Conservation (phyloP, 352 stramenopile genomes). For the Pythium plurisporium region DNA sequence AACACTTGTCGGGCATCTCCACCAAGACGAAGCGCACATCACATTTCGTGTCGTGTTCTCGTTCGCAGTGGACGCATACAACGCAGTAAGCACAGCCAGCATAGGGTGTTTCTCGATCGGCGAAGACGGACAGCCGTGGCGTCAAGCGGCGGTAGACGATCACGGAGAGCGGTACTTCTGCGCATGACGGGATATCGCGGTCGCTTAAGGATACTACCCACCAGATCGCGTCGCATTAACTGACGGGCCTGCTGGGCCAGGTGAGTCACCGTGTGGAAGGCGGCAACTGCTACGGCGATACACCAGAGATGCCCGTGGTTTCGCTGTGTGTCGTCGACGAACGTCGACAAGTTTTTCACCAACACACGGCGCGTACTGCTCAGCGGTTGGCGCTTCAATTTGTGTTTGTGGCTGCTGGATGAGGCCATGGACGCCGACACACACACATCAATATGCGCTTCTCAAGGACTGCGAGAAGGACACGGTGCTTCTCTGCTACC, state of each 20-base stretch:
- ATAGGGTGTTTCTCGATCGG: conserved; percentile 10
- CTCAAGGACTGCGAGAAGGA: background rate
- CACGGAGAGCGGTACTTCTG: conserved; percentile 9
- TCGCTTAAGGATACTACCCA: too few relatives aligned
- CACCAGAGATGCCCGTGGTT: background rate
- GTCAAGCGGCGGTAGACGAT: background rate
- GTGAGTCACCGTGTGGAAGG: background rate
- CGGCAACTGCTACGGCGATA: conserved; percentile 11
- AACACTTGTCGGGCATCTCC: background rate
- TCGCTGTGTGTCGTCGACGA: conserved; percentile 13
- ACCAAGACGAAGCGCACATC: background rate
- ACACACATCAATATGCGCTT: background rate
- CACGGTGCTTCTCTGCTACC: conserved; percentile 1
- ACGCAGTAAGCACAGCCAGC: background rate
- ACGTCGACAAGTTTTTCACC: background rate
- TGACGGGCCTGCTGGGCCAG: background rate
- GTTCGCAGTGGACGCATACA: conserved; percentile 4
- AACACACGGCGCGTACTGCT: background rate
- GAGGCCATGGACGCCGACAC: background rate
- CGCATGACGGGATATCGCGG: background rate
- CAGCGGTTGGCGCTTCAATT: conserved; percentile 8
- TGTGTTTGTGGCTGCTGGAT: conserved; percentile 1
- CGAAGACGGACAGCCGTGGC: background rate
- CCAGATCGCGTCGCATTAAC: background rate
- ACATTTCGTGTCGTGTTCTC: conserved; percentile 12